phyloP scores from a whole-genome alignment of 2,329 filamentous ascomycete species.

The Fusarium avenaceum region DNA sequence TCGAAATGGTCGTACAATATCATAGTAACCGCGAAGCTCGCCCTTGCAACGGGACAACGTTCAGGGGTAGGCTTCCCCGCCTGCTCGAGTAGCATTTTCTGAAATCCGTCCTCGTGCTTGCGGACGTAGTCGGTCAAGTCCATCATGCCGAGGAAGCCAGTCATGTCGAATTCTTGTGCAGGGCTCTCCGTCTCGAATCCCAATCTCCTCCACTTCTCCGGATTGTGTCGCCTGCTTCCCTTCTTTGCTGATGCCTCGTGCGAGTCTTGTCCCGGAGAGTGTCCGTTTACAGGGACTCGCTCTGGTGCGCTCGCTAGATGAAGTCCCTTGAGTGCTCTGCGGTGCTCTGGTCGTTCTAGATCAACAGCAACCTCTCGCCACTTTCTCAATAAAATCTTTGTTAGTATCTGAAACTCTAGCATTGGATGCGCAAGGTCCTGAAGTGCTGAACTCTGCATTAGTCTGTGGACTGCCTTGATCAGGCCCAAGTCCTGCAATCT shows the following conservation, averaged over 20 bases:
- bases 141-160: conserved; percentile 96
- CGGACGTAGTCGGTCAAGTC: conserved; percentile 94
- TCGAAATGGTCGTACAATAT: conserved; percentile 97
- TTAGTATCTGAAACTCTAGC: conserved; percentile 92
- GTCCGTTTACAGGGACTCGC: conserved; percentile 56
- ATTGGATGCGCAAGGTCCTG: conserved; percentile 92
- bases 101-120: conserved; percentile 91
- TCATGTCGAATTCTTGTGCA: conserved; percentile 83
- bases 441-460: conserved; percentile 94
- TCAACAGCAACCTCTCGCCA: conserved; percentile 91
- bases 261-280: conserved; percentile 55
- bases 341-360: conserved; percentile 87
- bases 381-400: conserved; percentile 86
- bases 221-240: conserved; percentile 80
- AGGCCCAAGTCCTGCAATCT: conserved; percentile 91
- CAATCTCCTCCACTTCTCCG: conserved; percentile 91
- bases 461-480: conserved; percentile 88
- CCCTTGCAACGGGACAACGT: conserved; percentile 88
- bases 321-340: conserved; percentile 86
- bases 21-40: conserved; percentile 87
- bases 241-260: conserved; percentile 61
- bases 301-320: conserved; percentile 86
- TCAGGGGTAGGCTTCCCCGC: conserved; percentile 77
- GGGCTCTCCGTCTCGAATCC: conserved; percentile 94
- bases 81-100: conserved; percentile 92